These are phyloP conservation scores for Gleditsia sinensis DNA, from an alignment of 306 rosid species.

Conservation along the genomic window DNA sequence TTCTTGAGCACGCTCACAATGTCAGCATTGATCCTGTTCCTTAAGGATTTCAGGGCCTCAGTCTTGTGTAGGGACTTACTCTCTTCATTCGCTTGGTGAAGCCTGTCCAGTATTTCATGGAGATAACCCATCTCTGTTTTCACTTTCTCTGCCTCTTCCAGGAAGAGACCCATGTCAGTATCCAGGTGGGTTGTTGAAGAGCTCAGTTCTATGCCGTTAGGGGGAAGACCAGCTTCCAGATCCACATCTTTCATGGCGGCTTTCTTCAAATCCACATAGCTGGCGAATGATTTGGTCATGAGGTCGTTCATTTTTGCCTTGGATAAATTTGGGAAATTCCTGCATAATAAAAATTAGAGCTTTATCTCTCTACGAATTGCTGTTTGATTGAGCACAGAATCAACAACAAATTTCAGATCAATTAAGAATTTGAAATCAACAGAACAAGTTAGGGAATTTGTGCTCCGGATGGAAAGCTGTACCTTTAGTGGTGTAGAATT, in stretches of 20 bases:
- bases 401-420: background rate
- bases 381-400: background rate
- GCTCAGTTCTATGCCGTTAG: conserved; percentile 40
- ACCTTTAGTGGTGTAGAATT: background rate
- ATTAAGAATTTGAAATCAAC: background rate
- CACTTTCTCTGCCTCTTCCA: conserved; percentile 83
- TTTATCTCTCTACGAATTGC: background rate
- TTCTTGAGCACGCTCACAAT: conserved; percentile 60
- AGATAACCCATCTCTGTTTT: conserved; percentile 60
- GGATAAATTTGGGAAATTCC: background rate
- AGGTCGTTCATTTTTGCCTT: conserved; percentile 67
- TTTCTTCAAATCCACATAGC: conserved; percentile 80
- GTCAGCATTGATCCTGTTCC: conserved; percentile 56
- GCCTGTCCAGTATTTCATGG: conserved; percentile 48
- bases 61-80: conserved; percentile 69
- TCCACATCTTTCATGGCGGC: conserved; percentile 78
- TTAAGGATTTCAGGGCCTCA: conserved; percentile 59
- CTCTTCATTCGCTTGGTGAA: conserved; percentile 74
- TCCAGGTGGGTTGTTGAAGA: conserved; percentile 46
- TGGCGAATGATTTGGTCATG: conserved; percentile 88
- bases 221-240: conserved; percentile 62
- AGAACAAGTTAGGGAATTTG: background rate
- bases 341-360: background rate
- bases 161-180: conserved; percentile 62
- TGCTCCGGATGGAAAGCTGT: background rate